These are phyloP conservation scores for Agrocybe pediades DNA, from an alignment of 768 basidiomycete species.

Conservation along the genomic window DNA sequence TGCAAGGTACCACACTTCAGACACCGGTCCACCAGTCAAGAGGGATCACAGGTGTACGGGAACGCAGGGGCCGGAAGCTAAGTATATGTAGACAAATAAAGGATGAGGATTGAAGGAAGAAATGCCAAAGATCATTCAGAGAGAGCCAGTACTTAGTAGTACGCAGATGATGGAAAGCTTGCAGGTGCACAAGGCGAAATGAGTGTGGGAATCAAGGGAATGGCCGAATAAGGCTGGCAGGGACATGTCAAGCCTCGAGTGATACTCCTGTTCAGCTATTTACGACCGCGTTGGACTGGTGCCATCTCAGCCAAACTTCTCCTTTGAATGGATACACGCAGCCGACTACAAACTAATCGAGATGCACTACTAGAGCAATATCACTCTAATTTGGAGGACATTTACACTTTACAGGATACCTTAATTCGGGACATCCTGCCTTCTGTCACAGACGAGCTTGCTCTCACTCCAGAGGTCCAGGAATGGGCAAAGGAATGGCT, in stretches of 20 bases:
- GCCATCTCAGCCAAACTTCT: background rate
- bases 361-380: conserved; percentile 53
- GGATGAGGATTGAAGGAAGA: background rate
- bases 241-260: conserved; percentile 3
- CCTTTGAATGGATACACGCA: conserved; percentile 36
- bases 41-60: too few species aligned
- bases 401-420: conserved; percentile 49
- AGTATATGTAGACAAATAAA: background rate
- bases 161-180: conserved; percentile 11
- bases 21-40: too few species aligned
- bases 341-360: conserved; percentile 46
- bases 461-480: conserved; percentile 44
- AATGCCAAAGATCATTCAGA: conserved; percentile 5
- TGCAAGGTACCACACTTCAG: too few species aligned
- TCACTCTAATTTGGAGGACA: conserved; percentile 44
- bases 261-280: background rate
- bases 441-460: conserved; percentile 58
- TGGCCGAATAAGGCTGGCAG: conserved; percentile 2
- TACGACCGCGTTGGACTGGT: conserved; percentile 3
- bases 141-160: conserved; percentile 4
- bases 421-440: conserved; percentile 61
- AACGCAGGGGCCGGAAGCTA: too few species aligned
- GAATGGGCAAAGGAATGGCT: conserved; percentile 65
- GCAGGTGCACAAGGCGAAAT: conserved; percentile 9
- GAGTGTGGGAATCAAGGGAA: conserved; percentile 18